Evolutionary conservation across 1,284 basidiomycete genomes (phyloP), one percentile per base, ranked within the genome.

Genomic region (Gymnopus androsaceus): DNA sequence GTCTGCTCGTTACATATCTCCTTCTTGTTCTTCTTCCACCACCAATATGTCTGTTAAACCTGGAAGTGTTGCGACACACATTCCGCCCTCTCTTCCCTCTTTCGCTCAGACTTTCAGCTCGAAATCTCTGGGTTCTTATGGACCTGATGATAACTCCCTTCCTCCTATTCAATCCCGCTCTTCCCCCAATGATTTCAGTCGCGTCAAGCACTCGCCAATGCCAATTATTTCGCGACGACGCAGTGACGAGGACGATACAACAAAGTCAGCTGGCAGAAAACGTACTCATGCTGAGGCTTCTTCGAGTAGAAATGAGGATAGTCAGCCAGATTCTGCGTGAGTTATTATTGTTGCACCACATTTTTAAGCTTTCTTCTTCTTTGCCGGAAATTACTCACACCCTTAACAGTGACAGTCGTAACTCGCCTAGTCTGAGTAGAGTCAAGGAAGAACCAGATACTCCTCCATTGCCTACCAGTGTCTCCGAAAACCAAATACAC

Each of bases 61-160:
- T 61, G 66, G 63, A 67, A 65, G 60, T 61, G 65, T 73, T 63
- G 66, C 72, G 25, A 67, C 68, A 28, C 68, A 67, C 62, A 65
- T 63, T 63, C 65, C 79, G 53, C 84, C 84, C 67, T 84, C 85
- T n/a, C 80, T 90, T 42, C 87, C 87, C 33, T 86, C 88, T 42
- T 90, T 90, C 67, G 83, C 85, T 2, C 84, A 87, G 69, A 81
- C 88, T 0, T 90, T 90, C 70, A 81, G 77, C 68, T 72, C 64
- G 54, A 76, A 79, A 1, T 81, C 82, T 11, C 70, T 87, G 53
- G 72, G 67, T 69, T 76, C 70, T 55, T 76, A 82, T 25, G 64
- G 77, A 1, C 68, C 72, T 53, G 67, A 74, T 56, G 63, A 64
- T 59, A 77, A 71, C 66, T 84, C 83, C 40, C 73, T 88, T 9